A percentile compares a stretch with the other conserved stretches of the same genome.
These are phyloP conservation scores for Amorphotheca resinae DNA, from an alignment of 495 filamentous ascomycete genomes.

Conservation along the genomic window DNA sequence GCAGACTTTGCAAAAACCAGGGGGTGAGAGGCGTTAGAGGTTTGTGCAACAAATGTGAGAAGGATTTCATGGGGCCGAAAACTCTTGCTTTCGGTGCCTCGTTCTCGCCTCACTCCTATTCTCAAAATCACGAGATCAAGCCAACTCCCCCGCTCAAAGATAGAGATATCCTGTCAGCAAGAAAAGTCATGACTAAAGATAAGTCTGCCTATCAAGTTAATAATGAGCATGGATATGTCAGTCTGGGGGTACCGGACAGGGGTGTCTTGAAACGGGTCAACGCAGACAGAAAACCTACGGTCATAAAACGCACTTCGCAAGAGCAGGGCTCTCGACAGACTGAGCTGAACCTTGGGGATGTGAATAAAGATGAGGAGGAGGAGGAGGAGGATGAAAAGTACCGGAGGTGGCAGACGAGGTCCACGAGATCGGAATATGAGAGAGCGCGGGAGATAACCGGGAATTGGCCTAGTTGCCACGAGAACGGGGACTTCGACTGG, in stretches of 20 bases:
- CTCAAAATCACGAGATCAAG: constrained; percentile 1
- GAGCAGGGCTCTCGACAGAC: not conserved
- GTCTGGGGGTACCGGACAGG: not conserved
- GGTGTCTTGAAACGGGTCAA: not conserved
- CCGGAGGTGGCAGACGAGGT: not conserved
- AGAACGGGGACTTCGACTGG: not conserved
- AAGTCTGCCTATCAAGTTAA: no score
- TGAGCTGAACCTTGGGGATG: no score
- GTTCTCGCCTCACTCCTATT: no score
- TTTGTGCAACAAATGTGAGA: constrained; percentile 4
- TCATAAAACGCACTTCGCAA: not conserved
- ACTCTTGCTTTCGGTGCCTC: not conserved
- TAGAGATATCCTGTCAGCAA: not conserved
- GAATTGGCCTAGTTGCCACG: not conserved
- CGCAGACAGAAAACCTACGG: not conserved
- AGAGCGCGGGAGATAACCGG: not conserved
- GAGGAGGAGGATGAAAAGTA: not conserved
- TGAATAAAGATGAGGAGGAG: no score
- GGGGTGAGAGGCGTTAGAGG: not conserved
- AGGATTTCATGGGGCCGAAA: constrained; percentile 3
- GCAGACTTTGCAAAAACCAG: constrained; percentile 1
- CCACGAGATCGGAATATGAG: not conserved
- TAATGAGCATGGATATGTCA: no score
- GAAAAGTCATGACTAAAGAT: not conserved
- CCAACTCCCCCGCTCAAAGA: constrained; percentile 7